Percentiles rank a stretch among this genome's conserved stretches.
phyloP scores from a whole-genome alignment of 805 yeast species.

The Wickerhamomyces tratensis region DNA sequence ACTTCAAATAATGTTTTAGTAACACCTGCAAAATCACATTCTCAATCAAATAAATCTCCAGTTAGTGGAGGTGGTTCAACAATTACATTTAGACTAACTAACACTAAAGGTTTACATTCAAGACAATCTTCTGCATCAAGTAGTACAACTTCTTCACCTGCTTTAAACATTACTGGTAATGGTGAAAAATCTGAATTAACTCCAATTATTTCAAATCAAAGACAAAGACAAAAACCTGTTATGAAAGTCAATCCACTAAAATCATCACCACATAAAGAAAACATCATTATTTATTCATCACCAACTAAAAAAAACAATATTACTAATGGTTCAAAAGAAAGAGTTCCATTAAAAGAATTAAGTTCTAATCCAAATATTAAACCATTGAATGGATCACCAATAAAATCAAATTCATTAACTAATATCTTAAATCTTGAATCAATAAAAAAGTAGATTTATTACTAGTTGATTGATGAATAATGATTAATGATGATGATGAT shows the following conservation, averaged over 20 bases:
- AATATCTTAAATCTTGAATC: no score
- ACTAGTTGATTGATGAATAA: no score
- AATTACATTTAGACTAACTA: conserved; percentile 11
- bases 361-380: conserved; percentile 1
- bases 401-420: no score
- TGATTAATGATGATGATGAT: no score
- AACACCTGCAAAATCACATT: conserved; percentile 14
- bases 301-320: not conserved
- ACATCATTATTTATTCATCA: not conserved
- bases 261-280: not conserved
- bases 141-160: not conserved
- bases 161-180: not conserved
- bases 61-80: conserved; percentile 8
- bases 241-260: conserved; percentile 10
- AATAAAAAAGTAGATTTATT: no score
- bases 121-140: no score
- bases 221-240: conserved; percentile 11
- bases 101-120: not conserved
- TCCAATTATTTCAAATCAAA: conserved; percentile 1
- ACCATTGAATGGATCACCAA: conserved; percentile 2
- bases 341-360: conserved; percentile 9
- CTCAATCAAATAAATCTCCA: conserved; percentile 2
- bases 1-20: not conserved
- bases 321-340: not conserved
- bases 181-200: not conserved